Evolutionary conservation across 1,284 basidiomycete genomes (phyloP).

Genomic region (Hortiboletus rubellus): DNA sequence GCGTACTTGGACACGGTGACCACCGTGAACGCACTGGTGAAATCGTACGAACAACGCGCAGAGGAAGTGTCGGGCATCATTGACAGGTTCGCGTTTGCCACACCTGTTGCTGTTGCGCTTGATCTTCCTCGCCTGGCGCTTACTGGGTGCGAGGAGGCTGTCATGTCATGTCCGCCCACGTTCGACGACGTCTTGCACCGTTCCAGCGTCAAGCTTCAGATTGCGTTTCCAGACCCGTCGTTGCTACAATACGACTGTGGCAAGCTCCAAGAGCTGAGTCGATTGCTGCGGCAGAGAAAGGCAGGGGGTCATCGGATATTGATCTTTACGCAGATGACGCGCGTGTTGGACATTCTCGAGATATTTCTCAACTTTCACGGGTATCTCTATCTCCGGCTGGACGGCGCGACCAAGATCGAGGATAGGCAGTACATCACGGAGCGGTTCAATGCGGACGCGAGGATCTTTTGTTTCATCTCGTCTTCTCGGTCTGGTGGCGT

Average conservation of each 20-base stretch:
- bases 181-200: constrained; percentile 75
- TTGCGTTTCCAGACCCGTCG: constrained; percentile 91
- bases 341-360: constrained; percentile 92
- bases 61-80: constrained; percentile 57
- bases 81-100: constrained; percentile 81
- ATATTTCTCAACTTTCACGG: constrained; percentile 93
- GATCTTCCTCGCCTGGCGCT: constrained; percentile 71
- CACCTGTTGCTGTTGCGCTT: constrained; percentile 76
- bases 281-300: constrained; percentile 81
- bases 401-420: constrained; percentile 95
- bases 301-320: constrained; percentile 86
- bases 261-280: constrained; percentile 85
- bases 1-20: constrained; percentile 46
- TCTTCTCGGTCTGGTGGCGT: constrained; percentile 93
- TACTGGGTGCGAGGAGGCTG: constrained; percentile 40
- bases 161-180: constrained; percentile 38
- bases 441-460: constrained; percentile 91
- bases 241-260: constrained; percentile 96
- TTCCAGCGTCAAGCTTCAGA: constrained; percentile 81
- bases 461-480: constrained; percentile 92
- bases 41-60: constrained; percentile 65
- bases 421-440: constrained; percentile 95
- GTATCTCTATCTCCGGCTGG: constrained; percentile 89
- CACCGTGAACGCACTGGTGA: constrained; percentile 51
- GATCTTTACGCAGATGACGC: constrained; percentile 98